Percentiles rank a stretch among this genome's conserved stretches.
phyloP scores from a whole-genome alignment of 2,329 filamentous ascomycete species.

The Alternaria angustiovoidea region DNA sequence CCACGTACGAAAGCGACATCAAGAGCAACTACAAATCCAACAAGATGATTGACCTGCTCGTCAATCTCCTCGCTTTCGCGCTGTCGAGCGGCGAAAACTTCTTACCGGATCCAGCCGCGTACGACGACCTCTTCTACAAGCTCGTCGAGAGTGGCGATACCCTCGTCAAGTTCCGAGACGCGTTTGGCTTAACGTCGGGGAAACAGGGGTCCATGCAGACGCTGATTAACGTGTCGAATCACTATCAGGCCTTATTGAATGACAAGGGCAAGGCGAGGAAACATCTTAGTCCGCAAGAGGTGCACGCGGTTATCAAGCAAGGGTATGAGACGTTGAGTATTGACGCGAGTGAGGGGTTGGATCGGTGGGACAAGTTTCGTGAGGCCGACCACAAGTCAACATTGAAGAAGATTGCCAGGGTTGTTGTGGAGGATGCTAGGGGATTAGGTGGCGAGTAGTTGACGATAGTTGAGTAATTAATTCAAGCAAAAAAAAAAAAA shows the following conservation, averaged over 20 bases:
- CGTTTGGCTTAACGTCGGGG: constrained; percentile 61
- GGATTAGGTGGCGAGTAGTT: constrained; percentile 49
- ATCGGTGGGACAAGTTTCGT: constrained; percentile 84
- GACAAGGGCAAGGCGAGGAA: constrained; percentile 62
- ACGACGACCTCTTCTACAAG: constrained; percentile 99
- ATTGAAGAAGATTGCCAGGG: constrained; percentile 85
- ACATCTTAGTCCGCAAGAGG: constrained; percentile 81
- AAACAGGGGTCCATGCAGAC: constrained; percentile 74
- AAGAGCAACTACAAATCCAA: constrained; percentile 73
- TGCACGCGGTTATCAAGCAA: constrained; percentile 91
- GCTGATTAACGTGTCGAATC: constrained; percentile 79
- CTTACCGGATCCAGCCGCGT: constrained; percentile 83
- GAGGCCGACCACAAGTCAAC: constrained; percentile 85
- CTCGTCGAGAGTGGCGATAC: constrained; percentile 90
- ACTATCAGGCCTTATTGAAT: constrained; percentile 84
- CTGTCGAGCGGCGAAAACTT: constrained; percentile 90
- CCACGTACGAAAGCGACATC: constrained; percentile 83
- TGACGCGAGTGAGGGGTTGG: constrained; percentile 84
- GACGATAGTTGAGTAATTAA: neutral
- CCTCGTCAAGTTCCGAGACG: constrained; percentile 80
- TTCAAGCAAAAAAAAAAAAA: too few relatives aligned
- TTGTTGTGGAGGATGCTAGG: constrained; percentile 76
- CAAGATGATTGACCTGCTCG: constrained; percentile 74
- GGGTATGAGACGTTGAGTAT: constrained; percentile 96
- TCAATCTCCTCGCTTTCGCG: constrained; percentile 83